Percentiles rank a stretch among this genome's conserved stretches.
Evolutionary conservation across 805 yeast genomes (phyloP).

Genomic region (Zygosaccharomyces gambellarensis): DNA sequence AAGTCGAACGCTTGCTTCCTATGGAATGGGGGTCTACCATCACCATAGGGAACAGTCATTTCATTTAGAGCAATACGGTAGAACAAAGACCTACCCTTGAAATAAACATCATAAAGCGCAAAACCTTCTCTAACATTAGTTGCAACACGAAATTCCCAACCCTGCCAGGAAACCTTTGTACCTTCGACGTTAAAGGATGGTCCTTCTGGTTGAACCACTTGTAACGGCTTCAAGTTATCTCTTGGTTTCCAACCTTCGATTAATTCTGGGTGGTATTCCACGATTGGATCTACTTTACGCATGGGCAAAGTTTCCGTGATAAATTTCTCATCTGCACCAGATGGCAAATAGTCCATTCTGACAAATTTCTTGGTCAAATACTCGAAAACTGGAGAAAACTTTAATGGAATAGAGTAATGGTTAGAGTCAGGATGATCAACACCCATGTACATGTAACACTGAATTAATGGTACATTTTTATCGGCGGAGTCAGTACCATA

Average conservation of each 20-base stretch:
- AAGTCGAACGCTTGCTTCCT: constrained; percentile 84
- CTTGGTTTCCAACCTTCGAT: constrained; percentile 48
- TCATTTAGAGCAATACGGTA: constrained; percentile 72
- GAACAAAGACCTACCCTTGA: constrained; percentile 71
- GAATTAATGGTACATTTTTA: constrained; percentile 52
- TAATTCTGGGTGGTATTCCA: constrained; percentile 71
- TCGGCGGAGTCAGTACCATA: constrained; percentile 69
- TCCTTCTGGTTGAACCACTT: constrained; percentile 74
- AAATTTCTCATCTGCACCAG: constrained; percentile 60
- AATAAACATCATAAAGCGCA: constrained; percentile 64
- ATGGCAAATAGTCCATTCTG: constrained; percentile 70
- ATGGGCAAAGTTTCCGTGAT: constrained; percentile 53
- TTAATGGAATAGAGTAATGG: constrained; percentile 70
- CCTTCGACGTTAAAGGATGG: constrained; percentile 61
- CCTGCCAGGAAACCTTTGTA: constrained; percentile 69
- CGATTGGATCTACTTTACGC: constrained; percentile 49
- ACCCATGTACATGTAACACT: constrained; percentile 70
- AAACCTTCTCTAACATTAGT: constrained; percentile 75
- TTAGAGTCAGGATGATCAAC: constrained; percentile 66
- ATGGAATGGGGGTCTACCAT: constrained; percentile 77
- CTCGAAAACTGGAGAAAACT: constrained; percentile 70
- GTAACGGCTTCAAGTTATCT: constrained; percentile 59
- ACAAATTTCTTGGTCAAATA: constrained; percentile 54
- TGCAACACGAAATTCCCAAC: constrained; percentile 72
- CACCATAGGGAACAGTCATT: constrained; percentile 88